These are phyloP conservation scores for Corylus heterophylla DNA, from an alignment of 306 rosid species.

Conservation along the genomic window DNA sequence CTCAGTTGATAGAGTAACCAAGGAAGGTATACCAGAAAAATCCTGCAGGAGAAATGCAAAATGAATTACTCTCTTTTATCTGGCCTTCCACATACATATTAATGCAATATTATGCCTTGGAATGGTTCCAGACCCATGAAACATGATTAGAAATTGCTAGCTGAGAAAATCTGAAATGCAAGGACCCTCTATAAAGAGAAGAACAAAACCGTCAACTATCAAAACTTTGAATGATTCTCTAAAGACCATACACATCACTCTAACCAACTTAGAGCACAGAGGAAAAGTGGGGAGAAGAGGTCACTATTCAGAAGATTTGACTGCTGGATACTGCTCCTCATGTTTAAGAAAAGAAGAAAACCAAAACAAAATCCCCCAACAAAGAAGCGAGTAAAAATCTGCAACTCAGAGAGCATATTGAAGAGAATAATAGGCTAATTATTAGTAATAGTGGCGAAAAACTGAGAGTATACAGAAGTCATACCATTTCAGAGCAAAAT, in stretches of 20 bases:
- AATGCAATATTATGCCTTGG: neutral
- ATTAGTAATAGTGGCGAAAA: neutral
- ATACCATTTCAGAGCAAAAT: slow-evolving; percentile 22
- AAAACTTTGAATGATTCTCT: neutral
- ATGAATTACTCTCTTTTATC: neutral
- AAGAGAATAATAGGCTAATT: neutral
- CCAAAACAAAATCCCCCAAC: neutral
- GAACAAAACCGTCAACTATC: neutral
- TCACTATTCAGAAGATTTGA: neutral
- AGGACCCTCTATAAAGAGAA: neutral
- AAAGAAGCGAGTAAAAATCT: neutral
- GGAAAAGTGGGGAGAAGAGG: neutral
- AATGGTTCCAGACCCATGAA: neutral
- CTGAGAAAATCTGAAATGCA: neutral
- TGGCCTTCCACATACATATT: neutral
- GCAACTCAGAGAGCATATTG: neutral
- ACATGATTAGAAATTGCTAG: neutral
- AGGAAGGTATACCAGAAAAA: slow-evolving; percentile 29
- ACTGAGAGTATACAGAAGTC: neutral
- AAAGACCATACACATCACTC: neutral
- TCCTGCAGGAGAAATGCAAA: slow-evolving; percentile 38
- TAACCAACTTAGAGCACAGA: neutral
- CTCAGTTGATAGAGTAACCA: slow-evolving; percentile 31
- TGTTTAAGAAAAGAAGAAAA: neutral
- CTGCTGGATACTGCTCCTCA: neutral